Evolutionary conservation across 148 eudicot species (phyloP), one percentile per base, ranked within the genome.

Genomic region (Pharnaceum exiguum): DNA sequence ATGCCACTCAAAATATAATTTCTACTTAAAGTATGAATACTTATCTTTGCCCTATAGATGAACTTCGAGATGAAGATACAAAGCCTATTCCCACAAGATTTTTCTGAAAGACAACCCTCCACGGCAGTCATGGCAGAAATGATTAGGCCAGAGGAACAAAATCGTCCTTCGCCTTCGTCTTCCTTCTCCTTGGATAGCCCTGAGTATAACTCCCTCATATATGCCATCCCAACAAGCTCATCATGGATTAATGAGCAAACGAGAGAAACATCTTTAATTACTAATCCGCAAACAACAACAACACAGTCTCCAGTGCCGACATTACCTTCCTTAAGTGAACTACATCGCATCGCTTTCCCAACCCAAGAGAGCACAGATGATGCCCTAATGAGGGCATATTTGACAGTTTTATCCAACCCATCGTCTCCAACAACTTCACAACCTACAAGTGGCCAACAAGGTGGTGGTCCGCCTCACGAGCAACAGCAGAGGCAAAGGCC

Each of bases 131-230:
- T 32, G 53, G 77, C n/a, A n/a, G n/a, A 78, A 11, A 12, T 63
- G 49, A 60, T 75, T 12, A 69, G 19, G 31, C 62, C 65, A 19
- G 54, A 46, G 11, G 57, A 67, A 62, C 87, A 70, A 51, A 76
- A 35, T 55, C 61, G 63, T 7, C 68, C 74, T 10, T 77, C 95
- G 0, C 70, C 88, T 1, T 77, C 86, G 4, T 70, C 95, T 0
- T 80, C 91, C 0, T 66, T 49, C 29, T 82, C 87, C 11, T 46
- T 73, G 22, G 89, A 80, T 21, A 89, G 89, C 62, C 59, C 82
- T 11, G 87, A 77, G 5, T 60, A 46, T 62, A 56, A 80, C 0
- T 68, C 89, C 24, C 66, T 73, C 27, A 51, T 77, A 10, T 75
- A 67, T 71, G 66, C 54, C 53, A 52, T 75, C 1, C 59, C 65